These are phyloP conservation scores for Leishmania tarentolae DNA, from an alignment of 208 protist species.

Conservation along the genomic window DNA sequence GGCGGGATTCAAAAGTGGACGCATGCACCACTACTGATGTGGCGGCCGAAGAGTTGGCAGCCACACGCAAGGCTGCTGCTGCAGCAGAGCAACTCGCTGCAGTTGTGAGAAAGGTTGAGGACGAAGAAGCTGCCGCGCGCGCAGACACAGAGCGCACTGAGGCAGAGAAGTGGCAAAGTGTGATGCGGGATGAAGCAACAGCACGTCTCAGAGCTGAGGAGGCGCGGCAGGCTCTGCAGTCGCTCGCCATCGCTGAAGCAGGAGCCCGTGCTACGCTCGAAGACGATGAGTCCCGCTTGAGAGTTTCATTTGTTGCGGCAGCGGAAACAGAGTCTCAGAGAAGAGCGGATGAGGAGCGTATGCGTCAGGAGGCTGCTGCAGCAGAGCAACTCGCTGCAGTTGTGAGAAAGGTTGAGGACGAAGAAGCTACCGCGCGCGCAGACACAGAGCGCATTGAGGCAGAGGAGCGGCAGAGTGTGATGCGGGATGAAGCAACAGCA, in stretches of 20 bases:
- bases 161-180: neutral
- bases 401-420: neutral
- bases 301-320: too few relatives aligned
- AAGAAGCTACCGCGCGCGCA: conserved; percentile 9
- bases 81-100: neutral
- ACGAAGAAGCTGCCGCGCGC: conserved; percentile 16
- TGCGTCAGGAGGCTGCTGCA: neutral
- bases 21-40: neutral
- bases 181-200: neutral
- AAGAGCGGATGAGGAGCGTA: neutral
- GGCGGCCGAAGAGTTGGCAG: neutral
- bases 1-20: neutral
- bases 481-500: neutral
- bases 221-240: neutral
- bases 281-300: neutral
- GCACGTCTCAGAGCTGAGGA: conserved; percentile 1
- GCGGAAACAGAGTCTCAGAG: neutral
- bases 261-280: neutral
- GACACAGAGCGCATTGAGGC: neutral
- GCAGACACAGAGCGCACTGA: neutral
- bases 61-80: neutral
- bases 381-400: conserved; percentile 4
- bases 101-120: neutral
- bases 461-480: neutral
- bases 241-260: neutral